These are phyloP conservation scores for Globisporangium carolinianum DNA, from an alignment of 352 stramenopile species.

Conservation along the genomic window DNA sequence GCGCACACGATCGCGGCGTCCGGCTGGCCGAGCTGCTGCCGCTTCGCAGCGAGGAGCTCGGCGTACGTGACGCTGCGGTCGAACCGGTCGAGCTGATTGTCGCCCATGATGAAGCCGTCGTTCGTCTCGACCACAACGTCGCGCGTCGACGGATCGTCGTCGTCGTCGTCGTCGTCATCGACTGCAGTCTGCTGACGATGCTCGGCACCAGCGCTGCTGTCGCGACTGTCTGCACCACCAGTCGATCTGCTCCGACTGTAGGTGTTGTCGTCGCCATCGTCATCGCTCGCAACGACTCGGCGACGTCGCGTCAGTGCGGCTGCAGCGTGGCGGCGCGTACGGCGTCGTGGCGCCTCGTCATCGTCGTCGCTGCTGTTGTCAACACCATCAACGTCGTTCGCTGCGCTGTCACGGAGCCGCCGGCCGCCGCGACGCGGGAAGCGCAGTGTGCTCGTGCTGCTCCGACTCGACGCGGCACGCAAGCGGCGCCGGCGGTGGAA, in stretches of 20 bases:
- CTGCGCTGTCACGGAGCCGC: constrained; percentile 15
- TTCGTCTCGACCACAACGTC: constrained; percentile 77
- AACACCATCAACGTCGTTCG: neutral
- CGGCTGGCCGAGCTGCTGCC: constrained; percentile 25
- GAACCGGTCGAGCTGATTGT: constrained; percentile 80
- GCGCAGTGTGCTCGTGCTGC: constrained; percentile 7
- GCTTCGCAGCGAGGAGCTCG: constrained; percentile 54
- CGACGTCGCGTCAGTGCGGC: neutral
- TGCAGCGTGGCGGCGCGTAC: constrained; percentile 6
- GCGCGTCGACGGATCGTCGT: constrained; percentile 16
- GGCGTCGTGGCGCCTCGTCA: constrained; percentile 9
- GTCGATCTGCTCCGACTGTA: too few relatives aligned
- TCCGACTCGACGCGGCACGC: constrained; percentile 19
- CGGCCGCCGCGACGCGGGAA: constrained; percentile 34
- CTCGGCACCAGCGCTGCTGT: neutral
- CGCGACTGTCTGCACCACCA: neutral
- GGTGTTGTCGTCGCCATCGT: constrained; percentile 2
- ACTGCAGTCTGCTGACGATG: neutral
- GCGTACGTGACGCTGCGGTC: constrained; percentile 56
- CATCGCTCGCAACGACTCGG: constrained; percentile 9
- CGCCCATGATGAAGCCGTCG: constrained; percentile 73
- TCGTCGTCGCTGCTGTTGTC: constrained; percentile 4
- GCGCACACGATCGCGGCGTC: constrained; percentile 63
- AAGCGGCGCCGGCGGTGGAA: constrained; percentile 26
- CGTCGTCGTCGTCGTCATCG: constrained; percentile 1